phyloP scores from a whole-genome alignment of 2,329 filamentous ascomycete genomes.

The Aspergillus sp. region DNA sequence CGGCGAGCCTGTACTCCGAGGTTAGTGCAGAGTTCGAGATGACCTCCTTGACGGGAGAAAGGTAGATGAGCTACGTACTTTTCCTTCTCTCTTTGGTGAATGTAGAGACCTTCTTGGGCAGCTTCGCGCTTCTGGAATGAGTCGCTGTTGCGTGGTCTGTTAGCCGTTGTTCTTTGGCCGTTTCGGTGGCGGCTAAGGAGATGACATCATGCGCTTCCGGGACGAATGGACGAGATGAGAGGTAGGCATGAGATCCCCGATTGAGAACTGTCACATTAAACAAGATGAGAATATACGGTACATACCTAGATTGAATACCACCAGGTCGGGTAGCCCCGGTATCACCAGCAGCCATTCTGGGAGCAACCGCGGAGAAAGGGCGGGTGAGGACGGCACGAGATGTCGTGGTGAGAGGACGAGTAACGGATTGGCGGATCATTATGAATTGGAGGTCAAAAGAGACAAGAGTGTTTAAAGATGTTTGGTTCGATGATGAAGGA shows the following conservation, averaged over 20 bases:
- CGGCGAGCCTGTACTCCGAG: constrained; percentile 57
- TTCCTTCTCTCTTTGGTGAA: constrained; percentile 84
- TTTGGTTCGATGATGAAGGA: constrained; percentile 1
- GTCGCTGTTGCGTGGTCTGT: constrained; percentile 62
- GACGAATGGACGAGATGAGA: neutral
- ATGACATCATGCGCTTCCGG: constrained; percentile 25
- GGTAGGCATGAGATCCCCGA: neutral
- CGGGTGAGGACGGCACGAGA: constrained; percentile 54
- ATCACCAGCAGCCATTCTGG: constrained; percentile 71
- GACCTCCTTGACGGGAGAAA: neutral
- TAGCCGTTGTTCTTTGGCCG: constrained; percentile 10
- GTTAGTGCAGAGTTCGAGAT: neutral
- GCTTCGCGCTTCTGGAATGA: constrained; percentile 91
- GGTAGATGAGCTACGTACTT: constrained; percentile 60
- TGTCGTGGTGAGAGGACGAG: constrained; percentile 61
- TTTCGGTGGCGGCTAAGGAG: neutral
- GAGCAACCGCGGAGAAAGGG: constrained; percentile 67
- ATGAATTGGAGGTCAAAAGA: constrained; percentile 30
- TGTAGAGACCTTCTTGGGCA: constrained; percentile 82
- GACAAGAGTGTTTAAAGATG: neutral
- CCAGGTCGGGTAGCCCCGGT: constrained; percentile 57
- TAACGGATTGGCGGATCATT: constrained; percentile 71
- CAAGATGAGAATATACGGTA: constrained; percentile 10
- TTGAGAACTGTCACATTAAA: neutral
- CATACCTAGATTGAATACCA: constrained; percentile 44